Evolutionary conservation across 352 stramenopile species (phyloP), one percentile per base, ranked within the genome.

Genomic region (Phytopythium montanum): DNA sequence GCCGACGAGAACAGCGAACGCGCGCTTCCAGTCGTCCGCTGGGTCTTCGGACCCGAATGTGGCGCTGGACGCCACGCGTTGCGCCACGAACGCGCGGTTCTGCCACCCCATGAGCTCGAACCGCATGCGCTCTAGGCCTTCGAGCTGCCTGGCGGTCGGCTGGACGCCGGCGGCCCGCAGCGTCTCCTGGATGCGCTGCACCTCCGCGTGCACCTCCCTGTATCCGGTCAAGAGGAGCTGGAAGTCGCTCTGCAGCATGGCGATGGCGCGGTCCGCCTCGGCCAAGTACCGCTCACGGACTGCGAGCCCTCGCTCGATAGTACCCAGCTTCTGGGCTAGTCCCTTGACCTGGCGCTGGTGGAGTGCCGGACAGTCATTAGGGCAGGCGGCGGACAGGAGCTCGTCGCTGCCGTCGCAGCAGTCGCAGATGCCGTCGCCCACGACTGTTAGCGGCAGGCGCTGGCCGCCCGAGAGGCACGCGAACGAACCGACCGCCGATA

Each of bases 331-430:
- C 23, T 60, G 23, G 34, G 66, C 33, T 9, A 84, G 64, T 1
- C 21, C 39, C 6, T 60, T 38, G 16, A 79, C 56, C 34, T 61
- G 54, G 5, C 28, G 12, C n/a, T 55, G 41, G 52, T 72, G 67
- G 41, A 75, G 48, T 12, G 46, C 41, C 1, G 44, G 46, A 44
- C 84, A 93, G 34, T 60, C 75, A 56, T 90, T 55, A 18, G n/a
- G 7, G 48, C 84, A 92, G 3, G 26, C 23, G 23, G 62, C 60
- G 0, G 52, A 10, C 5, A n/a, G n/a, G n/a, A n/a, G 31, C 58
- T 99, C 96, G 65, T 99, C 96, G 56, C 84, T 91, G 25, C 96
- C 97, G 76, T 99, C 96, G 69, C 97, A 99, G 68, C 97, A 99
- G 81, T 99, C 97, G 66, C 97, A 99, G 46, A 99, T 83, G n/a